Evolutionary conservation across 805 yeast genomes (phyloP), one percentile per base, ranked within the genome.

Genomic region (Wickerhamiella alocasiicola): DNA sequence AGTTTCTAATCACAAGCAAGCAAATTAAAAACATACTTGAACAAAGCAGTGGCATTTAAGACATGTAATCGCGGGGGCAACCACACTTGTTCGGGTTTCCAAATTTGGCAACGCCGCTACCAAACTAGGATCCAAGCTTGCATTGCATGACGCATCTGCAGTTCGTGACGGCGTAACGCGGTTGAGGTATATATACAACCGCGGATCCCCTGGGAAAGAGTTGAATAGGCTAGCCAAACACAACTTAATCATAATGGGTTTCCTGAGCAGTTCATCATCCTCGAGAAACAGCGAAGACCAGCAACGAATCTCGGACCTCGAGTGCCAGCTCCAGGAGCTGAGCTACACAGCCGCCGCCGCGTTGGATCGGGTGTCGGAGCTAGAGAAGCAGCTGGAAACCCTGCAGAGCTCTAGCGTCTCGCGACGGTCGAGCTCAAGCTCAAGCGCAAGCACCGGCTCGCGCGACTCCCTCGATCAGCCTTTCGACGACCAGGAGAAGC

Each of bases 261-360:
- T 36, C n/a, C 32, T 36, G 18, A 28, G 39, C 5, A 18, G 32
- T 18, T 27, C 32, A 11, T 6, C 32, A 3, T 9, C 39, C 5
- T 21, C 17, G 9, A 18, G 28, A 27, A 36, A 28, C 19, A 13
- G 25, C 19, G 24, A 31, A 2, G 32, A 39, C 12, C 31, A 37
- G 32, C 46, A 43, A 16, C 50, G 52, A 20, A 45, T 52, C 1
- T 48, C 45, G 20, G 50, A 51, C 25, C 48, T 52, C 4, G 56
- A 52, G 34, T 44, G 43, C 12, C 56, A 52, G 46, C 47, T 52
- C 13, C 38, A 43, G 29, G 36, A 42, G 9, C 45, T 52, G 44
- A 49, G 54, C 4, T 45, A 44, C 41, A 52, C 55, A 0, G 55
- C 55, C 3, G 54, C 55, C 1, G 44, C 48, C 9, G 56, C 56